A percentile compares a stretch with the other conserved stretches of the same genome.
phyloP scores from a whole-genome alignment of 1,284 basidiomycete species.

The Serendipita sp. region DNA sequence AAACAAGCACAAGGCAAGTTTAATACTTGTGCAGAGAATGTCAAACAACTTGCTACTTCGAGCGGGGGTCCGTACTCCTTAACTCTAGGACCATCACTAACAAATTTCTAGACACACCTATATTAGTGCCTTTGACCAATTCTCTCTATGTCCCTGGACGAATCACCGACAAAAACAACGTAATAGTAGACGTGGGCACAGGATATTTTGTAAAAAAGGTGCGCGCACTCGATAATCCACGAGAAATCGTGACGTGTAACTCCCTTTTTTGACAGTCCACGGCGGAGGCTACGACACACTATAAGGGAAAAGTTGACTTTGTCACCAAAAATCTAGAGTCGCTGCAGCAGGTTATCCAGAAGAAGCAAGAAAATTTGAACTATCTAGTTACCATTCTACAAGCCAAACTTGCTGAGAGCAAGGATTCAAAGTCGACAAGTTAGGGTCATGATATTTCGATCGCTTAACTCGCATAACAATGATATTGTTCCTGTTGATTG shows the following conservation, averaged over 20 bases:
- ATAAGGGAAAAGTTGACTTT: constrained; percentile 61
- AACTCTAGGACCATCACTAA: constrained; percentile 2
- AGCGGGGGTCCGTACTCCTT: constrained; percentile 45
- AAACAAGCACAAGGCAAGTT: constrained; percentile 91
- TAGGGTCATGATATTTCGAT: neutral
- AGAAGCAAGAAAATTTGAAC: constrained; percentile 80
- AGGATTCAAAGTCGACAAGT: neutral
- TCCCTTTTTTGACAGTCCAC: constrained; percentile 41
- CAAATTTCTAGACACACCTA: constrained; percentile 51
- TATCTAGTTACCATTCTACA: constrained; percentile 62
- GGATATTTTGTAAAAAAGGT: constrained; percentile 96
- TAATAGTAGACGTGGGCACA: constrained; percentile 91
- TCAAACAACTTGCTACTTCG: constrained; percentile 60
- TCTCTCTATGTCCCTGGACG: constrained; percentile 92
- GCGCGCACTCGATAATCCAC: constrained; percentile 14
- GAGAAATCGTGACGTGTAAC: neutral
- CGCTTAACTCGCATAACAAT: neutral
- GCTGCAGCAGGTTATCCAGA: constrained; percentile 71
- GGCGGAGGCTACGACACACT: constrained; percentile 64
- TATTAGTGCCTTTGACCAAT: constrained; percentile 85
- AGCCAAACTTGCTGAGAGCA: constrained; percentile 41
- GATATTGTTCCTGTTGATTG: too few species aligned
- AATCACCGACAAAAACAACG: constrained; percentile 68
- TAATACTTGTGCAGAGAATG: constrained; percentile 71
- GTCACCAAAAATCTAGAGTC: constrained; percentile 68